phyloP scores from a whole-genome alignment of 2,329 filamentous ascomycete genomes.

The Calonectria crousiana region DNA sequence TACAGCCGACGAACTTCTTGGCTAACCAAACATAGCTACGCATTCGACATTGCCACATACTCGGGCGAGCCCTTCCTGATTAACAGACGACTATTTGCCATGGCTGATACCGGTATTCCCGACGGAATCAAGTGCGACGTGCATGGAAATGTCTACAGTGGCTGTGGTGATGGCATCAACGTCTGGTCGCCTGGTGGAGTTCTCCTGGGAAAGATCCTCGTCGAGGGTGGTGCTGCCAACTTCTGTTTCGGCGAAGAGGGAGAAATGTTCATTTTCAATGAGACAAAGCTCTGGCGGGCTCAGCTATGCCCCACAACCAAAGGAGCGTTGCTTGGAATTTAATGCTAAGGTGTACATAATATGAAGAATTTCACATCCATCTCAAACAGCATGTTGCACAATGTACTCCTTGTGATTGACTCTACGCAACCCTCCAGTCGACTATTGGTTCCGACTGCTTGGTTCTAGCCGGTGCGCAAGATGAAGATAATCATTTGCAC shows the following conservation, averaged over 20 bases:
- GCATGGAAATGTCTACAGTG: constrained; percentile 62
- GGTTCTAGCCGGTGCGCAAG: neutral
- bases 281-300: constrained; percentile 57
- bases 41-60: constrained; percentile 47
- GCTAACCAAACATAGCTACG: constrained; percentile 43
- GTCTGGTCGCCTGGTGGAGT: constrained; percentile 61
- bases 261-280: constrained; percentile 61
- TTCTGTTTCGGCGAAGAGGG: constrained; percentile 61
- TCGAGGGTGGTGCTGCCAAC: constrained; percentile 58
- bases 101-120: constrained; percentile 60
- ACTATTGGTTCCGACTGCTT: neutral
- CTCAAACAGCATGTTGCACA: neutral
- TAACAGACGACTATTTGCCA: constrained; percentile 61
- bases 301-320: constrained; percentile 26
- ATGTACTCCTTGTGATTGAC: neutral
- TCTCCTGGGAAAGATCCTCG: constrained; percentile 58
- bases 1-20: too few species aligned
- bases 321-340: constrained; percentile 36
- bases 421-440: neutral
- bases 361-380: neutral
- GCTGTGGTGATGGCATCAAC: constrained; percentile 62
- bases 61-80: constrained; percentile 7
- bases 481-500: neutral
- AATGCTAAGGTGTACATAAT: constrained; percentile 1
- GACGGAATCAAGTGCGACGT: constrained; percentile 61